phyloP scores from a whole-genome alignment of 2,329 filamentous ascomycete species.

The Pseudogymnoascus destructans region DNA sequence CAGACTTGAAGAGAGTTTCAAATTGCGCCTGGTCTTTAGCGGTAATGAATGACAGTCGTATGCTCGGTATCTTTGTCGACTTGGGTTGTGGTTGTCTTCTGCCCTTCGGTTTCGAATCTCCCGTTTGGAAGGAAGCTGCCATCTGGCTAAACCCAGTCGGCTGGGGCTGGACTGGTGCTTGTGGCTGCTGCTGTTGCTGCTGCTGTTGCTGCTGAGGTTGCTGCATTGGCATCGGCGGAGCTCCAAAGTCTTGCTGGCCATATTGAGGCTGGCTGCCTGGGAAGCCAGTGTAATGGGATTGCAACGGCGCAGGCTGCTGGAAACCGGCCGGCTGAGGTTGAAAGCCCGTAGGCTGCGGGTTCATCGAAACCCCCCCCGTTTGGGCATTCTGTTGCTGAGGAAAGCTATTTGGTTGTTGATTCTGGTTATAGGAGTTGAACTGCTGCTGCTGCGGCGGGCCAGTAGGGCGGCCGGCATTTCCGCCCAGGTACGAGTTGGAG shows the following conservation, averaged over 20 bases:
- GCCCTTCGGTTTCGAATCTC: slow-evolving; percentile 31
- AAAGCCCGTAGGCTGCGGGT: slow-evolving; percentile 21
- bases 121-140: slow-evolving; percentile 51
- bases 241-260: slow-evolving; percentile 30
- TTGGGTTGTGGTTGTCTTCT: slow-evolving; percentile 40
- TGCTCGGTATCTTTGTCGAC: slow-evolving; percentile 75
- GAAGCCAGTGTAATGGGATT: slow-evolving; percentile 49
- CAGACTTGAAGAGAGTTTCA: slow-evolving; percentile 93
- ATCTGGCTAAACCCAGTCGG: slow-evolving; percentile 53
- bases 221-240: slow-evolving; percentile 25
- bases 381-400: slow-evolving; percentile 27
- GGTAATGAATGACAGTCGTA: slow-evolving; percentile 90
- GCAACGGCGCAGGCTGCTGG: slow-evolving; percentile 36
- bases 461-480: slow-evolving; percentile 61
- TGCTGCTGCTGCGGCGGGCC: slow-evolving; percentile 45
- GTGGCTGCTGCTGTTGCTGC: slow-evolving; percentile 42
- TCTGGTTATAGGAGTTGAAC: slow-evolving; percentile 31
- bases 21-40: slow-evolving; percentile 92
- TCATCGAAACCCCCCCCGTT: slow-evolving; percentile 16
- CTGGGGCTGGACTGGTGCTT: slow-evolving; percentile 50
- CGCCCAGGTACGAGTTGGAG: slow-evolving; percentile 74
- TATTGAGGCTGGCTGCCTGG: slow-evolving; percentile 32
- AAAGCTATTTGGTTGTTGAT: slow-evolving; percentile 21
- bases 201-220: slow-evolving; percentile 41
- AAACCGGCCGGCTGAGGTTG: slow-evolving; percentile 47